A percentile compares a stretch with the other conserved stretches of the same genome.
These are phyloP conservation scores for Colletotrichum incanum DNA, from an alignment of 2,329 filamentous ascomycete genomes.

Conservation along the genomic window DNA sequence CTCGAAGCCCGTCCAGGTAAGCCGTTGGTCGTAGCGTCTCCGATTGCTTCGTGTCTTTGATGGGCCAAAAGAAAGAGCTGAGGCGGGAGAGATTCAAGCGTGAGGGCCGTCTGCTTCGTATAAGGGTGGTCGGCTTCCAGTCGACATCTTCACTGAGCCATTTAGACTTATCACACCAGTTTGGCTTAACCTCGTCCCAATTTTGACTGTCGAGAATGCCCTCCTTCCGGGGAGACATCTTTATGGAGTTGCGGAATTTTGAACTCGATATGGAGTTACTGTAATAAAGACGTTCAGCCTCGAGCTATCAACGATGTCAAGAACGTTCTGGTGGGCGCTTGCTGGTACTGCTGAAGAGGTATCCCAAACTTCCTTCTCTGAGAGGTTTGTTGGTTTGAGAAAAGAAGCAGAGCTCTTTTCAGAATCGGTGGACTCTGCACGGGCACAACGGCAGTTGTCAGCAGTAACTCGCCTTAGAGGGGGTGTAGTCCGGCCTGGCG, in stretches of 20 bases:
- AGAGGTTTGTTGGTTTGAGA: constrained; percentile 3
- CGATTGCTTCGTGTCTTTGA: constrained; percentile 39
- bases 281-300: neutral
- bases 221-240: constrained; percentile 51
- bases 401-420: constrained; percentile 27
- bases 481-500: constrained; percentile 9
- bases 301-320: constrained; percentile 5
- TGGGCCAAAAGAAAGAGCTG: constrained; percentile 36
- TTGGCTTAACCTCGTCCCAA: constrained; percentile 53
- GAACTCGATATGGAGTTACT: neutral
- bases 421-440: constrained; percentile 4
- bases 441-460: constrained; percentile 1
- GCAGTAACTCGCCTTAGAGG: too few relatives aligned
- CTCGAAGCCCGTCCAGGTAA: constrained; percentile 65
- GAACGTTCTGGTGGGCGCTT: constrained; percentile 10
- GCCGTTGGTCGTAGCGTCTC: constrained; percentile 56
- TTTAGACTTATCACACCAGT: constrained; percentile 44
- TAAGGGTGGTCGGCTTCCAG: constrained; percentile 50
- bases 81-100: constrained; percentile 11
- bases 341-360: constrained; percentile 12
- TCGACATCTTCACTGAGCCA: constrained; percentile 44
- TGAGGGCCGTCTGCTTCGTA: constrained; percentile 37
- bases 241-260: constrained; percentile 11
- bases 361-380: constrained; percentile 4
- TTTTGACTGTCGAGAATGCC: constrained; percentile 53